A percentile compares a stretch with the other conserved stretches of the same genome.
Evolutionary conservation across 2,329 filamentous ascomycete species (phyloP).

Genomic region (Exophiala spinifera): DNA sequence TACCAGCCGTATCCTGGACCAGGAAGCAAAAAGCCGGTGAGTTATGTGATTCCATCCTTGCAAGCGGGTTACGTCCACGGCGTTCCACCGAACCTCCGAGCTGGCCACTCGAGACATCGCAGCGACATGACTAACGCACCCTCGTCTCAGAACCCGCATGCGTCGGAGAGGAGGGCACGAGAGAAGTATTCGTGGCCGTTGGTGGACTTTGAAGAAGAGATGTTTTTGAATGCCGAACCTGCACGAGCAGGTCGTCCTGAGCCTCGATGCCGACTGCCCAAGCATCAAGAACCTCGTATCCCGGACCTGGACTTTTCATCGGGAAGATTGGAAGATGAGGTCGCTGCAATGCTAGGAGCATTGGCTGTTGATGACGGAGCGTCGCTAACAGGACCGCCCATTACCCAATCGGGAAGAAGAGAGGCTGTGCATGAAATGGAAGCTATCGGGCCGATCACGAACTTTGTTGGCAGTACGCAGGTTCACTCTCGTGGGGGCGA

Average conservation of each 20-base stretch:
- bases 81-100: conserved; percentile 13
- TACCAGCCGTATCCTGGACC: conserved; percentile 13
- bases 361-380: neutral
- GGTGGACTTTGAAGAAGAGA: conserved; percentile 18
- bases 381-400: conserved; percentile 1
- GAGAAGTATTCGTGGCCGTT: conserved; percentile 13
- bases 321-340: conserved; percentile 5
- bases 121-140: neutral
- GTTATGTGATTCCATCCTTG: conserved; percentile 13
- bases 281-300: conserved; percentile 21
- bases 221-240: conserved; percentile 18
- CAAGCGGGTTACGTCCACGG: conserved; percentile 18
- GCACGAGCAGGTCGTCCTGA: neutral
- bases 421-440: conserved; percentile 6
- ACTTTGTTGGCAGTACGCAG: neutral
- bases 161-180: neutral
- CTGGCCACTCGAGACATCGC: neutral
- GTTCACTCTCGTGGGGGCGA: neutral
- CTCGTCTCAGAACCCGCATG: neutral
- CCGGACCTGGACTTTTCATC: conserved; percentile 7
- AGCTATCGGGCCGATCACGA: neutral
- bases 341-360: conserved; percentile 4
- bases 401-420: neutral
- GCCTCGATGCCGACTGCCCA: neutral
- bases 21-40: conserved; percentile 2